Percentiles rank a stretch among this genome's conserved stretches.
phyloP scores from a whole-genome alignment of 2,329 filamentous ascomycete species.

The Tolypocladium inflatum region DNA sequence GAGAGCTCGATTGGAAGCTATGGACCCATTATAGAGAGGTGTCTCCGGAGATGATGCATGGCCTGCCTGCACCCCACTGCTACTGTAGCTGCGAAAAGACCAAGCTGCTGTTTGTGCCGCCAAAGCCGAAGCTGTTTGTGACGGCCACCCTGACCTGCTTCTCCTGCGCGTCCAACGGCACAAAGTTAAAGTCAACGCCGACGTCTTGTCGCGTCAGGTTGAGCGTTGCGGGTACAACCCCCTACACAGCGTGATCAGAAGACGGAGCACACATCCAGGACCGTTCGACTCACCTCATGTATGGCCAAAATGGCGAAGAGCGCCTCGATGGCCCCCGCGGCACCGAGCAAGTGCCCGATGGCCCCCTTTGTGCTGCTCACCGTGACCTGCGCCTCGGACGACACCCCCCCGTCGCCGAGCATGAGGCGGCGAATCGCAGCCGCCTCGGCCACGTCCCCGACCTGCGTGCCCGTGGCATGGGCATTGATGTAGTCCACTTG shows the following conservation, averaged over 20 bases:
- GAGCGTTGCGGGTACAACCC: constrained; percentile 73
- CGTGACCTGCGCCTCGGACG: constrained; percentile 55
- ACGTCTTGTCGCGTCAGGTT: constrained; percentile 63
- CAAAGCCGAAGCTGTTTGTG: constrained; percentile 96
- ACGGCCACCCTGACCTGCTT: constrained; percentile 64
- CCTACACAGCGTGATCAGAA: constrained; percentile 39
- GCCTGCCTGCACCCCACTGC: not conserved
- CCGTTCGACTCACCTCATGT: constrained; percentile 51
- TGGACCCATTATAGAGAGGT: too few species aligned
- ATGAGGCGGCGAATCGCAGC: constrained; percentile 70
- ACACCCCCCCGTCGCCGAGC: constrained; percentile 59
- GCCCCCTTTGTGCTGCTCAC: constrained; percentile 93
- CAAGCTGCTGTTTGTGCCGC: constrained; percentile 86
- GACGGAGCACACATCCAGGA: constrained; percentile 3
- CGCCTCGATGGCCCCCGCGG: constrained; percentile 83
- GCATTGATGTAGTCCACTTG: constrained; percentile 89
- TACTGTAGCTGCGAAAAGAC: constrained; percentile 49
- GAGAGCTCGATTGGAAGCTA: too few species aligned
- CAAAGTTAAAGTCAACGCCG: constrained; percentile 75
- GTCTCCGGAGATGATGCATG: not conserved
- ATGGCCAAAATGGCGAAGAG: constrained; percentile 77
- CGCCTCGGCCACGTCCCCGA: constrained; percentile 86
- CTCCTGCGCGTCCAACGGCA: constrained; percentile 62
- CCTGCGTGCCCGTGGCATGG: constrained; percentile 78
- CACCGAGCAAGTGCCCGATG: constrained; percentile 82